Evolutionary conservation across 192 early-diverging fungal genomes (phyloP), one percentile per base, ranked within the genome.

Genomic region (Umbelopsis vinacea): DNA sequence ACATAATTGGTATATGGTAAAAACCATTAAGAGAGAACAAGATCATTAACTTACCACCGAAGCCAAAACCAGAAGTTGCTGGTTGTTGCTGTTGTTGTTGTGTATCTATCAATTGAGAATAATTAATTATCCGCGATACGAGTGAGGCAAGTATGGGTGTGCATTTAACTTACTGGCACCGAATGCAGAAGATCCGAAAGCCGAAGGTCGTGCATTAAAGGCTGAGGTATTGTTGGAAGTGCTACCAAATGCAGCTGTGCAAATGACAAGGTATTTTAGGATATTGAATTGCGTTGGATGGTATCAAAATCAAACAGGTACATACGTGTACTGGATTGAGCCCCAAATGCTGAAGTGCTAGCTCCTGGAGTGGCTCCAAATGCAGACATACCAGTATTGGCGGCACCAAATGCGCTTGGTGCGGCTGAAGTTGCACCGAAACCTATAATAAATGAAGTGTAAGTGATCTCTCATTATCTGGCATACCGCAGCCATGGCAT

Each of bases 41-140:
- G 10, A 37, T 46, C 23, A 6, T 68, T 43, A 69, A 74, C 12
- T 69, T 79, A 24, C 75, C 73, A 66, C 81, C 79, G 26, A 77
- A 78, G 43, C 79, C 79, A 70, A 86, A 86, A 0, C 76, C 87
- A 46, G 77, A 66, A 6, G 75, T 47, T 60, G 79, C 69, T 22
- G 75, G 73, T 63, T 81, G 70, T 29, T 29, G 29, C 29, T 29
- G 29, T 29, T 29, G 29, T 29, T 29, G 29, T 40, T 69, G 57
- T 38, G 74, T 69, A 24, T 75, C 68, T 50, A 23, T 37, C n/a
- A 66, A 35, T 21, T n/a, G 43, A 17, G 66, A 7, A 7, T 71
- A 26, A 66, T 67, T 67, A 60, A 70, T 22, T 67, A 5, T 19
- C 19, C 19, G 46, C 14, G 46, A 23, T 15, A 1, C 22, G 46